Evolutionary conservation across 257 asterid genomes (phyloP).

Genomic region (Rauvolfia tetraphylla): DNA sequence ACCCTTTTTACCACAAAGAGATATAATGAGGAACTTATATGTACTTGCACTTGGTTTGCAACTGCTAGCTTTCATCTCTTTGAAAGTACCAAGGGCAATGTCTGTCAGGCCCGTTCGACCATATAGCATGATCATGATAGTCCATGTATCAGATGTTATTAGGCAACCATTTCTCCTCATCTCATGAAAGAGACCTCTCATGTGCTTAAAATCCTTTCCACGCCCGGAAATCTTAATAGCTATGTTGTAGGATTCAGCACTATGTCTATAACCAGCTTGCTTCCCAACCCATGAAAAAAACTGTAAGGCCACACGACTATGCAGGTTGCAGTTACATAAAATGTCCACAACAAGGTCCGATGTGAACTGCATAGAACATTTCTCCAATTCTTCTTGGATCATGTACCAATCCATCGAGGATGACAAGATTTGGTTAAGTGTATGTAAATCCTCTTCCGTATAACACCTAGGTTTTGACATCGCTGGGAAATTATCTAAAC

Average conservation of each 20-base stretch:
- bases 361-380: constrained; percentile 36
- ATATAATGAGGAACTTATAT: constrained; percentile 47
- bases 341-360: constrained; percentile 54
- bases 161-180: constrained; percentile 61
- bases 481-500: constrained; percentile 12
- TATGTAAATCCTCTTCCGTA: constrained; percentile 24
- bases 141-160: constrained; percentile 78
- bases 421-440: constrained; percentile 42
- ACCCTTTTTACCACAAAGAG: constrained; percentile 73
- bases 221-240: constrained; percentile 81
- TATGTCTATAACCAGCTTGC: constrained; percentile 50
- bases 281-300: constrained; percentile 80
- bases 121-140: constrained; percentile 83
- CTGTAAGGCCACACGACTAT: constrained; percentile 43
- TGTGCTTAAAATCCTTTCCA: constrained; percentile 71
- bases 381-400: constrained; percentile 56
- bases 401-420: constrained; percentile 56
- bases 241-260: constrained; percentile 55
- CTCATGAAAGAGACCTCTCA: constrained; percentile 69
- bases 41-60: constrained; percentile 56
- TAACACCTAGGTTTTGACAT: constrained; percentile 21
- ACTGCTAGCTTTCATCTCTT: constrained; percentile 63
- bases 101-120: constrained; percentile 77
- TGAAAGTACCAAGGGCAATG: constrained; percentile 54
- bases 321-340: constrained; percentile 41